Evolutionary conservation across 192 early-diverging fungal genomes (phyloP).

Genomic region (Backusella tarrabulga): DNA sequence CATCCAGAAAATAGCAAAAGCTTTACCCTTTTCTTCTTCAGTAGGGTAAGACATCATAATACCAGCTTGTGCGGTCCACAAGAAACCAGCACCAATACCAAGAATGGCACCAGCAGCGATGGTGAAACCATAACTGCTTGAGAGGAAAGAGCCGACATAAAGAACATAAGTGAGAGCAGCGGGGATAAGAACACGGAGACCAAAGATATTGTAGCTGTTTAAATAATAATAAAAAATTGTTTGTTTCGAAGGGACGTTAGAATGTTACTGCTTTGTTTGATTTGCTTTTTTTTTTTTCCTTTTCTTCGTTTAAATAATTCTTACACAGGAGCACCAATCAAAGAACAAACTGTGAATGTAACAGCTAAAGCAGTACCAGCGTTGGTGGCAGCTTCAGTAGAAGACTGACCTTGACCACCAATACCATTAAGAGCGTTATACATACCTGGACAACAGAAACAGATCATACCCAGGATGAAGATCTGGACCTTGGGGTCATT

Average conservation of each 20-base stretch:
- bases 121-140: slow-evolving; percentile 55
- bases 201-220: slow-evolving; percentile 67
- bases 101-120: slow-evolving; percentile 77
- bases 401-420: slow-evolving; percentile 66
- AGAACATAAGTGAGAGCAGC: slow-evolving; percentile 72
- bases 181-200: slow-evolving; percentile 65
- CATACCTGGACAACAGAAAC: slow-evolving; percentile 81
- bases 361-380: slow-evolving; percentile 78
- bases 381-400: slow-evolving; percentile 60
- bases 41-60: slow-evolving; percentile 87
- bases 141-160: slow-evolving; percentile 79
- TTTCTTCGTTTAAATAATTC: neutral
- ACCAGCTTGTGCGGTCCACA: slow-evolving; percentile 76
- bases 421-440: slow-evolving; percentile 61
- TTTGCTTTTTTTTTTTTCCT: neutral
- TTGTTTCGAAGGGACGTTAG: neutral
- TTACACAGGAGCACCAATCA: slow-evolving; percentile 67
- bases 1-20: slow-evolving; percentile 85
- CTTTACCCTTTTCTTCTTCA: slow-evolving; percentile 79
- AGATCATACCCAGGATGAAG: slow-evolving; percentile 65
- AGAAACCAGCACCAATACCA: slow-evolving; percentile 80
- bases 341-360: slow-evolving; percentile 75
- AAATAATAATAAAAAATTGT: neutral
- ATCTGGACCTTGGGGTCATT: slow-evolving; percentile 59
- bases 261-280: neutral